Percentiles rank a stretch among this genome's conserved stretches.
Evolutionary conservation across 2,329 filamentous ascomycete species (phyloP).

Genomic region (Colletotrichum lentis): DNA sequence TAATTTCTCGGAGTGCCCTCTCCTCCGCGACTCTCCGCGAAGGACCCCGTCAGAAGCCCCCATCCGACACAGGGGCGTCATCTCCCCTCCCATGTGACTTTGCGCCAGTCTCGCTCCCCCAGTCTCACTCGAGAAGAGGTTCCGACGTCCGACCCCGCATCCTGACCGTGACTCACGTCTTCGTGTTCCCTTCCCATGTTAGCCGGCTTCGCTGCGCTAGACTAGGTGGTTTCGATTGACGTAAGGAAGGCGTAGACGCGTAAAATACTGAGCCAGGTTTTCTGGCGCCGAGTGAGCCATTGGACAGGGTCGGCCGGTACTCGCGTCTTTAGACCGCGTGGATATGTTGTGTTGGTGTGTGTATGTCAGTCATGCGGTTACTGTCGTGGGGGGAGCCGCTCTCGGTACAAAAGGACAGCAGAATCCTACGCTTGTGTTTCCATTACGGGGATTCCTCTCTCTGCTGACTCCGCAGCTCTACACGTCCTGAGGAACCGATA

Average conservation of each 20-base stretch:
- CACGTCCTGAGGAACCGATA: not conserved
- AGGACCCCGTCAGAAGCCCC: no score
- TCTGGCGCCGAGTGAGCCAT: not conserved
- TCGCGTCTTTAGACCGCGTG: not conserved
- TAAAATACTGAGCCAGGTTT: not conserved
- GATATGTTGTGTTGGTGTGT: not conserved
- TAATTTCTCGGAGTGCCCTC: not conserved
- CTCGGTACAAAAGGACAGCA: constrained; percentile 29
- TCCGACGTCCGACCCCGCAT: constrained; percentile 15
- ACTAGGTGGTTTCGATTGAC: not conserved
- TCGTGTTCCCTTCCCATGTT: not conserved
- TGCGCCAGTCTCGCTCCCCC: constrained; percentile 43
- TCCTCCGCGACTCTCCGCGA: not conserved
- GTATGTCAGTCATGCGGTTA: constrained; percentile 1
- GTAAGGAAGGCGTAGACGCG: not conserved
- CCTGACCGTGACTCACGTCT: constrained; percentile 42
- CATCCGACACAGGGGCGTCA: not conserved
- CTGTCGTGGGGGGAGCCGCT: constrained; percentile 7
- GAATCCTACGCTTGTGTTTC: constrained; percentile 15
- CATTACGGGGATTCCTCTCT: constrained; percentile 6
- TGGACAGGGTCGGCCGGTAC: not conserved
- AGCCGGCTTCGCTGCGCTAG: not conserved
- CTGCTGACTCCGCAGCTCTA: constrained; percentile 14
- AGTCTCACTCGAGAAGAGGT: not conserved
- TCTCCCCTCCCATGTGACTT: constrained; percentile 43